These are phyloP conservation scores for Citrus reticulata DNA, from an alignment of 345 rosid species.

Conservation along the genomic window DNA sequence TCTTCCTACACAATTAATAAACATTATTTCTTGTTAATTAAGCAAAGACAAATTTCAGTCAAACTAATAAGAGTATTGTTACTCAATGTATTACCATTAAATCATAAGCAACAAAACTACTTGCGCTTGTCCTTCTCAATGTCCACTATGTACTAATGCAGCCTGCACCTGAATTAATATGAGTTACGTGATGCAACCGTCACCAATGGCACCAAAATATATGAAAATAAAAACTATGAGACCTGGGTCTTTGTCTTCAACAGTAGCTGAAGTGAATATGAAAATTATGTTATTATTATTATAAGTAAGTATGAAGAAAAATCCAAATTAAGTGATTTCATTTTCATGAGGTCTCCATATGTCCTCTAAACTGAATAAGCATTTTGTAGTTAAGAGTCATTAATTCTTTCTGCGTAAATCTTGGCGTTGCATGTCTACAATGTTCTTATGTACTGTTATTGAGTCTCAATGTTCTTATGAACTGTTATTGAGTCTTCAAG, in stretches of 20 bases:
- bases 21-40: neutral
- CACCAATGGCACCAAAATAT: constrained; percentile 19
- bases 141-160: neutral
- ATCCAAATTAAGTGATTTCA: constrained; percentile 47
- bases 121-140: constrained; percentile 12
- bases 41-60: constrained; percentile 31
- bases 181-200: constrained; percentile 36
- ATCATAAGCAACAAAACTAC: constrained; percentile 18
- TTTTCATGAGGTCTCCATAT: constrained; percentile 38
- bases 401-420: constrained; percentile 11
- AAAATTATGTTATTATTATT: neutral
- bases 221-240: constrained; percentile 1
- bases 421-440: neutral
- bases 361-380: constrained; percentile 47
- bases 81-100: constrained; percentile 11
- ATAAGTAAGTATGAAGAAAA: constrained; percentile 40
- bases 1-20: constrained; percentile 15
- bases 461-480: too few species aligned
- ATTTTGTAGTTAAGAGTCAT: constrained; percentile 36
- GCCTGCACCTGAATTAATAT: neutral
- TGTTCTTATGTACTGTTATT: too few species aligned
- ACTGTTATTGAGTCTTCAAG: neutral
- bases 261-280: constrained; percentile 11
- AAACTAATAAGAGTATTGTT: constrained; percentile 28
- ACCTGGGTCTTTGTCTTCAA: constrained; percentile 26